Evolutionary conservation across 257 asterid species (phyloP).

Genomic region (Scutellaria galericulata): DNA sequence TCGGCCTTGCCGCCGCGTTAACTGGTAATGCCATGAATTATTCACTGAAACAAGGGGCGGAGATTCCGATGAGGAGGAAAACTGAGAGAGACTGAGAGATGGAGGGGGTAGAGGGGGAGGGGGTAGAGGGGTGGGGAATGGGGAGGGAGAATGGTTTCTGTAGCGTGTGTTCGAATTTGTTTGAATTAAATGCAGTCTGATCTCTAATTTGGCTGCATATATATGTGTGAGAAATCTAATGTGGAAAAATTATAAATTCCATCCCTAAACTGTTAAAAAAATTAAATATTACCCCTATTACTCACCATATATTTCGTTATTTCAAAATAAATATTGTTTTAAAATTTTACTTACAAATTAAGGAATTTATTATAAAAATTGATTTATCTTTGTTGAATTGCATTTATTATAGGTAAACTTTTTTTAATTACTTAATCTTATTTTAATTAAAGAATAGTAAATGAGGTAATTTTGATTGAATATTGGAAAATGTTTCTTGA

Average conservation of each 20-base stretch:
- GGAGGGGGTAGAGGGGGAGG: too few relatives aligned
- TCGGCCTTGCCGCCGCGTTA: constrained; percentile 4
- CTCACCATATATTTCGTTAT: background rate
- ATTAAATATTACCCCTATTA: background rate
- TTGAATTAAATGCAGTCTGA: background rate
- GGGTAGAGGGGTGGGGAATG: background rate
- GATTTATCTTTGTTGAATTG: too few relatives aligned
- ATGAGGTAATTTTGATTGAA: too few relatives aligned
- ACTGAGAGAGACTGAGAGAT: background rate
- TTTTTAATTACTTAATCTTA: too few relatives aligned
- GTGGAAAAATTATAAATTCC: background rate
- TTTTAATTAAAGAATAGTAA: too few relatives aligned
- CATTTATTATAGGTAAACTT: too few relatives aligned
- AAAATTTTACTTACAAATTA: too few relatives aligned
- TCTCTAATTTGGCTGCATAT: too few relatives aligned
- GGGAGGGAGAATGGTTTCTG: background rate
- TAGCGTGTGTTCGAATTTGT: background rate
- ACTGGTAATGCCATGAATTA: constrained; percentile 22
- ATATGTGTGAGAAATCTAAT: too few relatives aligned
- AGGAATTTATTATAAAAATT: too few relatives aligned
- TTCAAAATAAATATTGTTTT: too few relatives aligned
- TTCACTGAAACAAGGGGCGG: background rate
- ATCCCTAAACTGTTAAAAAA: background rate
- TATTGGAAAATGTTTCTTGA: too few relatives aligned
- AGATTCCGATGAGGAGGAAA: background rate